phyloP scores from a whole-genome alignment of 192 early-diverging fungal genomes.

The Coemansia guatemalensis region DNA sequence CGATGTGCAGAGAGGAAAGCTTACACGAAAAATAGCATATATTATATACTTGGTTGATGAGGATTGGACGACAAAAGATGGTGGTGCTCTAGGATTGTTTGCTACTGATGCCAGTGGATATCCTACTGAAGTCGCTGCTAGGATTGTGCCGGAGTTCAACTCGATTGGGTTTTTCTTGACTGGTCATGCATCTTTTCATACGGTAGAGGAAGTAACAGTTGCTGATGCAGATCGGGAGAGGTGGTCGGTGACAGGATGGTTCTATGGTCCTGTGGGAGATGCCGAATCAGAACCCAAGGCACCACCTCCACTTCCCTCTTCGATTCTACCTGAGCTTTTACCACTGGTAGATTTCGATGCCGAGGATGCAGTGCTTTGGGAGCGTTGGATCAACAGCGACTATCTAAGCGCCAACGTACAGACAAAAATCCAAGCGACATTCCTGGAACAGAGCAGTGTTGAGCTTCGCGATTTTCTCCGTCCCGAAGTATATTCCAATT shows the following conservation, averaged over 20 bases:
- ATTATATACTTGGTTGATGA: conserved; percentile 72
- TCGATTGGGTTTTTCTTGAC: conserved; percentile 62
- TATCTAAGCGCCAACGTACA: conserved; percentile 44
- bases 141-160: conserved; percentile 57
- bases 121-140: conserved; percentile 47
- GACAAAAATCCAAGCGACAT: conserved; percentile 46
- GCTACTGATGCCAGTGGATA: conserved; percentile 50
- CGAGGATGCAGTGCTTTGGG: conserved; percentile 5
- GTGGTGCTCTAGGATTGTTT: conserved; percentile 67
- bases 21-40: conserved; percentile 64
- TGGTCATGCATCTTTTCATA: conserved; percentile 60
- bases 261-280: conserved; percentile 55
- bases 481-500: conserved; percentile 8
- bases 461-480: conserved; percentile 38
- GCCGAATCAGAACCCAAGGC: neutral
- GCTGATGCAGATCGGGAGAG: conserved; percentile 39
- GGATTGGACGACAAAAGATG: conserved; percentile 63
- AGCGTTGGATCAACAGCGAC: conserved; percentile 51
- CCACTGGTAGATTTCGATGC: neutral
- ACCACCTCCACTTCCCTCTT: conserved; percentile 10
- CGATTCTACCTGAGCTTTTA: conserved; percentile 6
- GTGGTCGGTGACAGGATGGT: conserved; percentile 67
- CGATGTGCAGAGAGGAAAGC: conserved; percentile 63
- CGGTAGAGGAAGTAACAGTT: conserved; percentile 60
- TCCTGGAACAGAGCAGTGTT: conserved; percentile 47